These are phyloP conservation scores for Penicillium verrucosum DNA, from an alignment of 2,329 filamentous ascomycete species.

Conservation along the genomic window DNA sequence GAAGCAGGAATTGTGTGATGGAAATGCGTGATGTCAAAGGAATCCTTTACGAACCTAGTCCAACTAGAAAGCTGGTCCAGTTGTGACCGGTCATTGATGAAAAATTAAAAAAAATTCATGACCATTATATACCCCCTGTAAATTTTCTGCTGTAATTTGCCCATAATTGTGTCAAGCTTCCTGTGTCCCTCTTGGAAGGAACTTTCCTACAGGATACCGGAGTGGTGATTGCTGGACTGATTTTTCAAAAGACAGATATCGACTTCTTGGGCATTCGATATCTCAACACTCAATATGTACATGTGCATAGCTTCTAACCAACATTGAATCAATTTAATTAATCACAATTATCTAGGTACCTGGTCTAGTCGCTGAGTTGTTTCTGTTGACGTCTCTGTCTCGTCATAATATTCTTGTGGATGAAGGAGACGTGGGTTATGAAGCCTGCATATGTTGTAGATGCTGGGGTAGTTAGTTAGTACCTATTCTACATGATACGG, in stretches of 20 bases:
- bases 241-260: background rate
- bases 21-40: constrained; percentile 36
- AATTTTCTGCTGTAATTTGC: background rate
- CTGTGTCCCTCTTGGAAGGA: background rate
- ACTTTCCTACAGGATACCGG: no score
- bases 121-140: constrained; percentile 10
- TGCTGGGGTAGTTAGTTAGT: background rate
- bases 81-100: constrained; percentile 31
- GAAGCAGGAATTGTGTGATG: constrained; percentile 35
- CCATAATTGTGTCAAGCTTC: background rate
- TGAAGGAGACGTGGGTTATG: background rate
- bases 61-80: constrained; percentile 22
- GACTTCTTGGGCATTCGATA: background rate
- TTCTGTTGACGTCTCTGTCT: background rate
- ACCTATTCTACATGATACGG: background rate
- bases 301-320: background rate
- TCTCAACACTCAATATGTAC: background rate
- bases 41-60: constrained; percentile 39
- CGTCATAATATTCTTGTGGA: background rate
- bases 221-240: background rate
- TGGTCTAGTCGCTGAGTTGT: no score
- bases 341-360: background rate
- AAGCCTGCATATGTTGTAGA: background rate
- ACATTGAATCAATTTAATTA: background rate
- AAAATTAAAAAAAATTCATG: constrained; percentile 30